Evolutionary conservation across 805 yeast genomes (phyloP), one percentile per base, ranked within the genome.

Genomic region (Lipomyces kockii): DNA sequence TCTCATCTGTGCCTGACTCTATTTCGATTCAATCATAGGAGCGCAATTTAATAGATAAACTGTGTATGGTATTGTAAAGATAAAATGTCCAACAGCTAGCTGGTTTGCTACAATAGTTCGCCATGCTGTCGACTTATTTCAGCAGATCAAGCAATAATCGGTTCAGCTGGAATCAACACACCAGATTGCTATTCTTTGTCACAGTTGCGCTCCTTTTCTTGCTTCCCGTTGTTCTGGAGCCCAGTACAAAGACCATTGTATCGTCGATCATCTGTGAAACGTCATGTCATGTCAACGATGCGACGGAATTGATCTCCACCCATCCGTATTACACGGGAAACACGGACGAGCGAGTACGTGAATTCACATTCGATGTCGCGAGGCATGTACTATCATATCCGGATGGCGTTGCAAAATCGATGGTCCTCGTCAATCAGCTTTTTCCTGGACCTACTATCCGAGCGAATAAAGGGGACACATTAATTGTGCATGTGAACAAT

Each of bases 401-500:
- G 7, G 83, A 78, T 51, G 85, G 84, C 2, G 76, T 74, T 14
- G 74, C 72, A 59, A 77, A 79, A 57, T 70, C 74, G 9, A 76
- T 79, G 68, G 78, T 79, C 27, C 75, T 80, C 14, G 76, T 83
- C 63, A 84, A 84, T 63, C 82, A 83, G 37, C 70, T 78, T 62
- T 83, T 83, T 61, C 88, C 88, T 0, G 86, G 86, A 0, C 88
- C 88, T 1, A 70, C 76, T 11, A 73, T 85, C 0, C 78, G 79
- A 67, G 83, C 77, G 69, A 76, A 73, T 63, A 81, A 79, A 51
- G 82, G 82, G 17, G 81, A 79, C 60, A 62, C 70, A 3, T 58
- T 79, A 7, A 65, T 78, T 0, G 79, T 85, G 1, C 75, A 76
- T 2, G 78, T 84, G 14, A 71, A 72, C 49, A 85, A 85, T 71